These are phyloP conservation scores for Mortierella alpina DNA, from an alignment of 192 early-diverging fungal species.

Conservation along the genomic window DNA sequence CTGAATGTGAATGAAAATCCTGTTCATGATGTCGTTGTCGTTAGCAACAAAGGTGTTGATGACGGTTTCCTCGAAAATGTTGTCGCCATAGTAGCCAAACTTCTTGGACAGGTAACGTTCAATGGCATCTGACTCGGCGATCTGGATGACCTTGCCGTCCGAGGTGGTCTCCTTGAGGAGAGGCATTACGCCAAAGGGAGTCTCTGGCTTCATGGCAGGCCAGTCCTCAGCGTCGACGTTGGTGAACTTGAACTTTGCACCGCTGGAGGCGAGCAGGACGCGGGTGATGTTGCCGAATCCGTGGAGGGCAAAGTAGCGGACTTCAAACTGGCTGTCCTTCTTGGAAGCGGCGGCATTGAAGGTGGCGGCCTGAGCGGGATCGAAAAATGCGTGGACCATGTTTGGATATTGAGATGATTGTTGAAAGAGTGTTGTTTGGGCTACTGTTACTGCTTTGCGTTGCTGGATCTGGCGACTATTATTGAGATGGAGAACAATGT, in stretches of 20 bases:
- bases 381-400: conserved; percentile 26
- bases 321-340: conserved; percentile 30
- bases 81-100: conserved; percentile 40
- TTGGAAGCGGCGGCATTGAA: conserved; percentile 8
- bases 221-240: conserved; percentile 34
- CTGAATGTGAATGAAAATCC: neutral
- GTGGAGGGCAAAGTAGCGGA: conserved; percentile 29
- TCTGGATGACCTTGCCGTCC: conserved; percentile 35
- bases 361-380: conserved; percentile 32
- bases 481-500: neutral
- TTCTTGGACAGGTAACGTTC: conserved; percentile 60
- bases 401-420: neutral
- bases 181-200: conserved; percentile 62
- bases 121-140: conserved; percentile 59
- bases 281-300: neutral
- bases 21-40: conserved; percentile 13
- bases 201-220: conserved; percentile 54
- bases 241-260: neutral
- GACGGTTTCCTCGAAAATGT: conserved; percentile 33
- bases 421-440: too few species aligned
- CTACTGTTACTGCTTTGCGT: neutral
- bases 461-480: neutral
- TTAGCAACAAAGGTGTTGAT: conserved; percentile 42
- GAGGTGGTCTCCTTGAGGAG: conserved; percentile 56
- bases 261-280: neutral